Evolutionary conservation across 164 flowering plant genomes (phyloP), one percentile per base, ranked within the genome.

Genomic region (Piper betle): DNA sequence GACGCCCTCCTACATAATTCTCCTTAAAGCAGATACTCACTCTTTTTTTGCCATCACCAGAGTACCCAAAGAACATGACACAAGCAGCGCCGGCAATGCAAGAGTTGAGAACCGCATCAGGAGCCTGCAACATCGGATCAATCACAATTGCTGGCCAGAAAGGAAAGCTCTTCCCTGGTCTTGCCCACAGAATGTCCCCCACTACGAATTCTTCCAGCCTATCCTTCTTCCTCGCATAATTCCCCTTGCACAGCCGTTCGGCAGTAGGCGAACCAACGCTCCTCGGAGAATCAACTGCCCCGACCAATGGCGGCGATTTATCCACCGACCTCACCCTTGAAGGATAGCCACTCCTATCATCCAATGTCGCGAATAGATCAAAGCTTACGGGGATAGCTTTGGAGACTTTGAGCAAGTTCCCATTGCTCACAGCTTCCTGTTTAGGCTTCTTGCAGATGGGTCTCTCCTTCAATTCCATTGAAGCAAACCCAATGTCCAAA

Each of bases 131-230:
- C 71, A 87, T 63, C 13, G 99, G 97, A 73, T 94, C 96, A 69
- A 94, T 87, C 17, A 94, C 96, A 65, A 83, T 74, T 18, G 96
- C 99, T 13, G 99, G 99, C 99, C 97, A 91, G 55, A 82, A 84
- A 4, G 96, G 96, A 59, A 73, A 80, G 19, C 74, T 73, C 69
- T 75, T 83, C 62, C 88, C 88, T 0, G 87, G 72, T 71, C 85
- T 94, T 5, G 96, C 99, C 99, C 99, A 94, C 40, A 91, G 90
- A 46, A 88, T 69, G 72, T 91, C 97, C 9, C 96, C 94, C 33
- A 76, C 50, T 64, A 74, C 75, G 63, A 91, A 93, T 42, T 88
- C 87, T 62, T 77, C 85, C 1, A 74, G 78, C 68, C 75, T 73
- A 58, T 76, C 84, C 48, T 71, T 77, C 56, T 72, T 71, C 69